phyloP scores from a whole-genome alignment of 208 protist genomes.

The Crithidia expoeki region DNA sequence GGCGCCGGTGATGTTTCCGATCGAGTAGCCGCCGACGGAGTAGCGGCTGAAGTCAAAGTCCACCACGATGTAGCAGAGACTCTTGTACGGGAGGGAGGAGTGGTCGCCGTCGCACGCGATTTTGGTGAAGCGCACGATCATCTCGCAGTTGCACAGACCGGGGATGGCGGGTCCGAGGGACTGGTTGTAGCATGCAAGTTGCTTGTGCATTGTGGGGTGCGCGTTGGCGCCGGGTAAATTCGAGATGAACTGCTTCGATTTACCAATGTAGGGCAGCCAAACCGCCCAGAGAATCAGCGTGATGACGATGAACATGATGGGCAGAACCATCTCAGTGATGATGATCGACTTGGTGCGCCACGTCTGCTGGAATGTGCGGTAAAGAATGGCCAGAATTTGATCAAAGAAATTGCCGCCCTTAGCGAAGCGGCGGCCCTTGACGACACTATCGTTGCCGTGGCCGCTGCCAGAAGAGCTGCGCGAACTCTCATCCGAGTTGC shows the following conservation, averaged over 20 bases:
- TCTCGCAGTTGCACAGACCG: slow-evolving; percentile 33
- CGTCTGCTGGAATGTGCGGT: slow-evolving; percentile 35
- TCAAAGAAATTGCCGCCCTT: slow-evolving; percentile 26
- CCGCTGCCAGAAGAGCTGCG: background rate
- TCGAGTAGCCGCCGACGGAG: slow-evolving; percentile 15
- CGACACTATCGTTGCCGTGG: background rate
- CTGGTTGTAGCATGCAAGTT: slow-evolving; percentile 32
- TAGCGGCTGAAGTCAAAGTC: slow-evolving; percentile 15
- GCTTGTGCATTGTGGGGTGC: slow-evolving; percentile 16
- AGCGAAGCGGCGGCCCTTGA: background rate
- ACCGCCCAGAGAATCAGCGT: slow-evolving; percentile 43
- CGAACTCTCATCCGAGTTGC: background rate
- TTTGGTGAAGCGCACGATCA: slow-evolving; percentile 30
- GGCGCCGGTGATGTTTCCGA: slow-evolving; percentile 35
- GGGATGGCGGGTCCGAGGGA: slow-evolving; percentile 16
- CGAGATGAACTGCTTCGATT: slow-evolving; percentile 28
- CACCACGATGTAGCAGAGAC: slow-evolving; percentile 33
- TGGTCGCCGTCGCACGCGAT: slow-evolving; percentile 42
- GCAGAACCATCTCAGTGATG: slow-evolving; percentile 37
- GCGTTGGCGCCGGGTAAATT: slow-evolving; percentile 21
- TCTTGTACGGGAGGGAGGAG: slow-evolving; percentile 33
- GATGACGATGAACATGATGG: slow-evolving; percentile 42
- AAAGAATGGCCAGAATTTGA: slow-evolving; percentile 29
- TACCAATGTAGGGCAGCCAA: slow-evolving; percentile 25
- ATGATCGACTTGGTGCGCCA: slow-evolving; percentile 30